Base-by-base conservation (phyloP, 345 rosid species). In the Hibiscus trionum region DNA sequence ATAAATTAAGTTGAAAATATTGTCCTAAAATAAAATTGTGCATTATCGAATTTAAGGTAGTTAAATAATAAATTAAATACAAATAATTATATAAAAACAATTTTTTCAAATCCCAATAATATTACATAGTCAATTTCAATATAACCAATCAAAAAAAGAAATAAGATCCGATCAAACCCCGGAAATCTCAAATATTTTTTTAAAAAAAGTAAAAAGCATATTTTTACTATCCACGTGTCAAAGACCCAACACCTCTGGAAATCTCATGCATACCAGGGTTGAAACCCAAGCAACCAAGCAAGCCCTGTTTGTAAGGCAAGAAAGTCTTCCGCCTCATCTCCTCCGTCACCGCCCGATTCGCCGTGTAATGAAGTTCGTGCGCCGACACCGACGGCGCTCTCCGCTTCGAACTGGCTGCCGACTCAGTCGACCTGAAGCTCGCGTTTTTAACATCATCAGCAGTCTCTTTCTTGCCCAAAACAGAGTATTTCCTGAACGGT, bases 221-320 rank as follows among this genome's bases (percentile, higher is more conserved):
- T 78, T 44, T 75, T 75, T 79, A 59, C 81, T 57, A 84, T 61
- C 80, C 86, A 84, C 90, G 91, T 80, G 92, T 76, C 86, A 88
- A 60, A 35, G 98, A 89, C 83, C 96, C 91, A 82, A 88, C 71
- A 10, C 92, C 80, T 72, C 87, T 85, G 56, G 97, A 80, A 75
- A 90, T 77, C 39, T 91, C 93, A 75, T 82, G 86, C 73, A 84
- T 80, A 7, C 86, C 75, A 15, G 88, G 88, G 75, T 87, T 85
- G 83, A 90, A 90, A 75, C 99, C 96, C 76, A 94, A 75, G 81
- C 99, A 95, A 26, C 97, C 97, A 80, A 95, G 72, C 72, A 90
- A 73, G 0, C 99, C 94, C 68, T 87, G 97, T 80, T 82, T 92
- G 90, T 95, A 95, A 4, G 98, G 99, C 85, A 95, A 80, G 63